phyloP scores from a whole-genome alignment of 1,139 yeast species.

The Yamadazyma mexicana region DNA sequence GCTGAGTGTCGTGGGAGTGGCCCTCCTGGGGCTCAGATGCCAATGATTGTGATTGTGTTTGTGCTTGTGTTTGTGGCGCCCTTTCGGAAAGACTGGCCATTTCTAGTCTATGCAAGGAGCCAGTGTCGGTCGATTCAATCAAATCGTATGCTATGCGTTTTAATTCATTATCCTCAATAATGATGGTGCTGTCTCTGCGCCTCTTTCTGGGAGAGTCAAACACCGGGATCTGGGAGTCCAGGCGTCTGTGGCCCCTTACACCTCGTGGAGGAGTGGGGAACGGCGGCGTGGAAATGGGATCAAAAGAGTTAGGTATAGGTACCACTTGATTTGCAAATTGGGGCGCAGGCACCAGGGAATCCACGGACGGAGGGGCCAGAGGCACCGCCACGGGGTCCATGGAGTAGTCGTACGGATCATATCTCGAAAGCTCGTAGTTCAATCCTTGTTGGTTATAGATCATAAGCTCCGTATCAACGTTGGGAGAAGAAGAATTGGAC shows the following conservation, averaged over 20 bases:
- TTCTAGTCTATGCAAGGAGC: neutral
- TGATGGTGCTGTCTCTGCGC: slow-evolving; percentile 8
- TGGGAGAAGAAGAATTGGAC: slow-evolving; percentile 6
- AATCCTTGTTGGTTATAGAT: slow-evolving; percentile 10
- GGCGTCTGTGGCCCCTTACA: slow-evolving; percentile 6
- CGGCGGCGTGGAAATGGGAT: neutral
- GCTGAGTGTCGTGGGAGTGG: too few relatives aligned
- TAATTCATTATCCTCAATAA: slow-evolving; percentile 10
- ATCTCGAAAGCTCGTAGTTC: slow-evolving; percentile 7
- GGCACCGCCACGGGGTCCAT: neutral
- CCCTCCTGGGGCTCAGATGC: neutral
- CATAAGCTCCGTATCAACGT: slow-evolving; percentile 10
- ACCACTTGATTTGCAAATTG: neutral
- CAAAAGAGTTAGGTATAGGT: too few relatives aligned
- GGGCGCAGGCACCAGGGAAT: neutral
- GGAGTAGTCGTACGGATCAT: neutral
- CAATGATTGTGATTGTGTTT: too few relatives aligned
- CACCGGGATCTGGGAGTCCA: slow-evolving; percentile 10
- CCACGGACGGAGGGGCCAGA: neutral
- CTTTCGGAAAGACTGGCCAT: neutral
- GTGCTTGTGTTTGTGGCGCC: neutral
- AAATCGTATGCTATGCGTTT: slow-evolving; percentile 9
- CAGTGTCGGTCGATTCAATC: neutral
- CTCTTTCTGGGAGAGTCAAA: slow-evolving; percentile 10
- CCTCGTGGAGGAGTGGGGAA: neutral